A percentile compares a stretch with the other conserved stretches of the same genome.
These are phyloP conservation scores for Coemansia sp. DNA, from an alignment of 192 early-diverging fungal species.

Conservation along the genomic window DNA sequence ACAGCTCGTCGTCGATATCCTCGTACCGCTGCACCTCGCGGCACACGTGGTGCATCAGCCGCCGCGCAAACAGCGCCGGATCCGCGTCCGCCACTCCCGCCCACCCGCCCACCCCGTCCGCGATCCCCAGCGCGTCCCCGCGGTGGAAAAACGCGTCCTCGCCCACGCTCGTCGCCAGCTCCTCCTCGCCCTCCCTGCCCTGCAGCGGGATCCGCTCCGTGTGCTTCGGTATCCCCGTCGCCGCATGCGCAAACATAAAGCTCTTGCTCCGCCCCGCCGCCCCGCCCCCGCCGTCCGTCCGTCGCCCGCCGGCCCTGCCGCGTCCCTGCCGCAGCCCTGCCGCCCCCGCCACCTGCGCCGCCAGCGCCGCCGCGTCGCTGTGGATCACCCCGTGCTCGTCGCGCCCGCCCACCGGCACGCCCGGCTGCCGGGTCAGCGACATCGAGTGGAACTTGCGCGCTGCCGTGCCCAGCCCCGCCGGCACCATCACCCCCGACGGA, in stretches of 20 bases:
- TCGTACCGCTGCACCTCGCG: slow-evolving; percentile 83
- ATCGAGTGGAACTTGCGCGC: slow-evolving; percentile 53
- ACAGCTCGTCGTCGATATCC: slow-evolving; percentile 73
- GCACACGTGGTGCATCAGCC: slow-evolving; percentile 91
- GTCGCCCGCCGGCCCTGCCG: slow-evolving; percentile 10
- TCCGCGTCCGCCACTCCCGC: slow-evolving; percentile 73
- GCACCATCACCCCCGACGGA: slow-evolving; percentile 45
- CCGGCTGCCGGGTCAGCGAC: slow-evolving; percentile 43
- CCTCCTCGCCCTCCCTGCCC: slow-evolving; percentile 23
- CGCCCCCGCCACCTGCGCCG: slow-evolving; percentile 11
- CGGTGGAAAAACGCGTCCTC: slow-evolving; percentile 94
- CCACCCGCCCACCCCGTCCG: slow-evolving; percentile 98
- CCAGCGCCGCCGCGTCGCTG: slow-evolving; percentile 17
- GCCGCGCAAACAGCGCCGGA: slow-evolving; percentile 85
- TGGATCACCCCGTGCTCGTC: slow-evolving; percentile 8
- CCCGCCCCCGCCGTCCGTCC: slow-evolving; percentile 20
- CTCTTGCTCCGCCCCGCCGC: slow-evolving; percentile 25
- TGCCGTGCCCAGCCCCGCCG: slow-evolving; percentile 42
- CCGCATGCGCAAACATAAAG: slow-evolving; percentile 62
- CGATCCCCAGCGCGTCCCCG: slow-evolving; percentile 84
- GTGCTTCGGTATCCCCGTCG: slow-evolving; percentile 59
- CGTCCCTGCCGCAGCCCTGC: slow-evolving; percentile 2
- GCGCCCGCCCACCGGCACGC: slow-evolving; percentile 29
- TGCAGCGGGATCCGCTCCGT: slow-evolving; percentile 33
- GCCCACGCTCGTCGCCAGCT: slow-evolving; percentile 72